phyloP scores from a whole-genome alignment of 129 eudicot genomes.

The Dittrichia graveolens region DNA sequence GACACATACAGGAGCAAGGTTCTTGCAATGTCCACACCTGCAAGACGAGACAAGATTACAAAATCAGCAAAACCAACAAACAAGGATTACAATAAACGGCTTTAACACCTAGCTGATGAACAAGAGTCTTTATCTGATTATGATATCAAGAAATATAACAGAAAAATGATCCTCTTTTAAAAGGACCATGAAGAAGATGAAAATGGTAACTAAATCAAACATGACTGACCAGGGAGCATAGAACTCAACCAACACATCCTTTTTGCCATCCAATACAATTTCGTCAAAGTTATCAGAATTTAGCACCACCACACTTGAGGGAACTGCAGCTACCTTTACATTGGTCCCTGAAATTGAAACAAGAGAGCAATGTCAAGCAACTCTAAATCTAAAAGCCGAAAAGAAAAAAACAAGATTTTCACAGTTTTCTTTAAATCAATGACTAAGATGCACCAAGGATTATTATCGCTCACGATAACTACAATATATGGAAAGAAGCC shows the following conservation, averaged over 20 bases:
- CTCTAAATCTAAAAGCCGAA: neutral
- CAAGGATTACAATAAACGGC: neutral
- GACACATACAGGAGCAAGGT: conserved; percentile 95
- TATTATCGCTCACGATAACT: conserved; percentile 19
- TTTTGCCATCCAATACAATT: conserved; percentile 75
- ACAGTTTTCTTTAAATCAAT: neutral
- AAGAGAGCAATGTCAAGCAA: neutral
- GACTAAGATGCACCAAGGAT: neutral
- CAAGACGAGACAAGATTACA: conserved; percentile 25
- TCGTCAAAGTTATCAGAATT: conserved; percentile 81
- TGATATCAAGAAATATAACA: neutral
- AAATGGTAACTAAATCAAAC: conserved; percentile 3
- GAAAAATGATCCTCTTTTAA: neutral
- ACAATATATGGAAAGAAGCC: conserved; percentile 15
- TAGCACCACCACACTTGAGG: conserved; percentile 86
- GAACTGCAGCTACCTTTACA: conserved; percentile 80
- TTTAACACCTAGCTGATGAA: conserved; percentile 12
- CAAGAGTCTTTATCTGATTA: conserved; percentile 1
- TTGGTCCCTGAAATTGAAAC: conserved; percentile 71
- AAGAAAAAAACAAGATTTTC: neutral
- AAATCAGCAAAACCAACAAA: conserved; percentile 18
- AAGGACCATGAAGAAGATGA: neutral
- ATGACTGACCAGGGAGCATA: conserved; percentile 92
- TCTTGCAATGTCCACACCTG: conserved; percentile 99
- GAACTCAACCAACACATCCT: conserved; percentile 93